Conservation (phyloP, 164 flowering plant species). For the Buxus sempervirens region DNA sequence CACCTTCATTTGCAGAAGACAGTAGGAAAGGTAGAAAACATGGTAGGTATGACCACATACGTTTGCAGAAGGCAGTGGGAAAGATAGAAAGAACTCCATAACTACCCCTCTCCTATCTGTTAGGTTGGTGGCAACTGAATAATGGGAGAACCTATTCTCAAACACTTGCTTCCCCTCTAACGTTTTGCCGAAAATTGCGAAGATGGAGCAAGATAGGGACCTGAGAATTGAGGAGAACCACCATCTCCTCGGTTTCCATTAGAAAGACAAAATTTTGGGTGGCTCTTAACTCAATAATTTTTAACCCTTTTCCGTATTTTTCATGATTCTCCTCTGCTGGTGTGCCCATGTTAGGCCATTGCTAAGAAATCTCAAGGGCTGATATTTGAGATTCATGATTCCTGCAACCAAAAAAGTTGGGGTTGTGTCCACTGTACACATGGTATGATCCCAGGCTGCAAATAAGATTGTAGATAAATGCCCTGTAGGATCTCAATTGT, state of each 20-base stretch:
- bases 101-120: slow-evolving; percentile 2
- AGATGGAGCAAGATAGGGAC: slow-evolving; percentile 10
- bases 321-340: slow-evolving; percentile 2
- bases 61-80: background rate
- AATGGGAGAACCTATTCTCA: slow-evolving; percentile 14
- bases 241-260: too few species aligned
- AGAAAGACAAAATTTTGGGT: slow-evolving; percentile 9
- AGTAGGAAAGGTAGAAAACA: slow-evolving; percentile 5
- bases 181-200: slow-evolving; percentile 8
- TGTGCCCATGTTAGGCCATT: background rate
- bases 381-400: too few species aligned
- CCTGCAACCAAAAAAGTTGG: too few species aligned
- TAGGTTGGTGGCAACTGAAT: slow-evolving; percentile 21
- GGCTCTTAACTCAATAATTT: slow-evolving; percentile 24
- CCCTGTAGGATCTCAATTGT: too few species aligned
- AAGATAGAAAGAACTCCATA: background rate
- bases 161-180: background rate
- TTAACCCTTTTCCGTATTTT: slow-evolving; percentile 12
- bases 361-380: too few species aligned
- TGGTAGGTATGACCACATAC: background rate
- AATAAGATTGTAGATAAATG: too few species aligned
- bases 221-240: slow-evolving; percentile 24
- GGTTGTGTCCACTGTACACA: too few species aligned
- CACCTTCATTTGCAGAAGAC: background rate
- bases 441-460: too few species aligned